A percentile compares a stretch with the other conserved stretches of the same genome.
Conservation (phyloP, 225 moss, liverwort and hornwort genomes). For the Asterella californica region DNA sequence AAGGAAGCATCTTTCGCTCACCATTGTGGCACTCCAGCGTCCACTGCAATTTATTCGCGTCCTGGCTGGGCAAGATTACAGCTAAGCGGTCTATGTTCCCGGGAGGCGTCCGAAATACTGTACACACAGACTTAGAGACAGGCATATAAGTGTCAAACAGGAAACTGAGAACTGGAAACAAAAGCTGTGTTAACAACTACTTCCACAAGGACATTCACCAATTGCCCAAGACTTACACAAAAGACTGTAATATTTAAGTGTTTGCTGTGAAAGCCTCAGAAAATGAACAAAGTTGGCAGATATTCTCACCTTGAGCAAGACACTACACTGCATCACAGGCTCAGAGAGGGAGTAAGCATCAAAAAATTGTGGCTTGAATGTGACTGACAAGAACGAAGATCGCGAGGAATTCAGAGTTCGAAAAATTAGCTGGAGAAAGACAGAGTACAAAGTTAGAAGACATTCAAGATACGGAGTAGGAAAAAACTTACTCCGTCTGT, state of each 20-base stretch:
- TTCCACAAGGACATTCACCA: not conserved
- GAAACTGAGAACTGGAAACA: not conserved
- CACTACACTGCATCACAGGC: conserved; percentile 67
- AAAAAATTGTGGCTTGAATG: conserved; percentile 83
- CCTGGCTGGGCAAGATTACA: conserved; percentile 58
- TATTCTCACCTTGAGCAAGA: conserved; percentile 74
- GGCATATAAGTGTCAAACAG: conserved; percentile 11
- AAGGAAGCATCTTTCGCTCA: conserved; percentile 16
- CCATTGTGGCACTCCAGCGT: conserved; percentile 82
- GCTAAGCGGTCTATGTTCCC: conserved; percentile 81
- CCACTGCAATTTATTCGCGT: conserved; percentile 85
- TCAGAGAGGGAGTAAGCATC: conserved; percentile 60
- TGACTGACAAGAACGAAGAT: conserved; percentile 77
- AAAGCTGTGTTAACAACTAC: not conserved
- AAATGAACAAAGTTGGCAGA: not conserved
- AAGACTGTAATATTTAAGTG: not conserved
- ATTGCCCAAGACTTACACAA: not conserved
- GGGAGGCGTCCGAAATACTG: conserved; percentile 91
- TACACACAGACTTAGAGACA: conserved; percentile 71
- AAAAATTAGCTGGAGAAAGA: conserved; percentile 60
- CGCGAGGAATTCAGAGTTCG: conserved; percentile 87
- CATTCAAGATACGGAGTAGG: not conserved
- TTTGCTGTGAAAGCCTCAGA: not conserved
- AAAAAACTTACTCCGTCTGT: too few relatives aligned
- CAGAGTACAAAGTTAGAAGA: not conserved